These are phyloP conservation scores for Fusarium cicatricum DNA, from an alignment of 2,329 filamentous ascomycete species.

Conservation along the genomic window DNA sequence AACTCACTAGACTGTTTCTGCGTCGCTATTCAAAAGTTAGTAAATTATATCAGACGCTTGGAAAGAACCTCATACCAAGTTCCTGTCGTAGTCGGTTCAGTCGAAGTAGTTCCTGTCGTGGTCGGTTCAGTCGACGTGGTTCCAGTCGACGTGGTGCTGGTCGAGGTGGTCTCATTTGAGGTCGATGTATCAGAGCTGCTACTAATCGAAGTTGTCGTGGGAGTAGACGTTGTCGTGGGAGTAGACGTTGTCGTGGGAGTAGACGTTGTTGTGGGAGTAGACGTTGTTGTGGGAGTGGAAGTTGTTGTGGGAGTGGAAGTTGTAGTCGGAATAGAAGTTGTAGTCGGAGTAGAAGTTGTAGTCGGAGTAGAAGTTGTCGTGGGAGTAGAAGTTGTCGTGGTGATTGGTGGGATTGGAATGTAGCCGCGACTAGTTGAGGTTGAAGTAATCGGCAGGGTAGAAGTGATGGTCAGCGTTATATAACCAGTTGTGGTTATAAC, in stretches of 20 bases:
- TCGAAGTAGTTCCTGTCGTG: constrained; percentile 1
- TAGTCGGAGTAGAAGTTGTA: too few species aligned
- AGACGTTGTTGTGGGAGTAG: too few species aligned
- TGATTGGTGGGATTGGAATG: too few species aligned
- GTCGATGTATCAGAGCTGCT: not conserved
- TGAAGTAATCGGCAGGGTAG: not conserved
- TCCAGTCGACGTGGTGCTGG: not conserved
- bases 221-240: too few species aligned
- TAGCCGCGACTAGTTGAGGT: not conserved
- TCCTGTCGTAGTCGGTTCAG: not conserved
- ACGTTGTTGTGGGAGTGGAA: too few species aligned
- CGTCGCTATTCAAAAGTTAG: constrained; percentile 9
- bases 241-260: too few species aligned
- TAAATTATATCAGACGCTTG: not conserved
- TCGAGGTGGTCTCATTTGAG: not conserved
- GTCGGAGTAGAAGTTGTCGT: too few species aligned
- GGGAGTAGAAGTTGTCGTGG: too few species aligned
- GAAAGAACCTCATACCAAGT: constrained; percentile 9
- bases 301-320: too few species aligned
- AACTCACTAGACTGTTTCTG: not conserved
- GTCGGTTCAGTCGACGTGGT: not conserved
- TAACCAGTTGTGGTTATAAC: not conserved
- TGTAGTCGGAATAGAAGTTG: too few species aligned
- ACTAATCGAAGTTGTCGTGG: not conserved
- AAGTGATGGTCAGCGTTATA: not conserved